phyloP scores from a whole-genome alignment of 495 filamentous ascomycete species.

The Penicillium diatomitis region DNA sequence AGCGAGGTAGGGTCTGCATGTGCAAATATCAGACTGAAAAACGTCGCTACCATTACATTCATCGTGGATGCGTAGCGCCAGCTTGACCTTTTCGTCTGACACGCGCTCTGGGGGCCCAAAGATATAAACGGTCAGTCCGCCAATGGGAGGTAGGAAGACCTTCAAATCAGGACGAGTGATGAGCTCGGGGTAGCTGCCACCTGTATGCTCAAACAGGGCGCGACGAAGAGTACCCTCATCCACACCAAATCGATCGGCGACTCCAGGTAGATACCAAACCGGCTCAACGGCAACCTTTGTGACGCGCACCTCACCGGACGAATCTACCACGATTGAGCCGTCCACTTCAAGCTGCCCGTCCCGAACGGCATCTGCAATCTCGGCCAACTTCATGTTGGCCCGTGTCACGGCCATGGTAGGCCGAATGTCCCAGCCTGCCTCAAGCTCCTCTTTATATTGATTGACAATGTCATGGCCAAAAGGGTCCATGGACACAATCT shows the following conservation, averaged over 20 bases:
- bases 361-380: conserved; percentile 80
- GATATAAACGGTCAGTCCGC: conserved; percentile 92
- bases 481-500: conserved; percentile 97
- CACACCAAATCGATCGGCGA: conserved; percentile 91
- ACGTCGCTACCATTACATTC: conserved; percentile 98
- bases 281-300: conserved; percentile 97
- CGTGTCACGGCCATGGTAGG: conserved; percentile 93
- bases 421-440: conserved; percentile 80
- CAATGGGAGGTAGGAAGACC: conserved; percentile 91
- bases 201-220: conserved; percentile 88
- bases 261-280: conserved; percentile 90
- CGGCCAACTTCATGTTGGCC: conserved; percentile 94
- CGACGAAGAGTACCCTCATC: conserved; percentile 82
- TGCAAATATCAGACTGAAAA: conserved; percentile 98
- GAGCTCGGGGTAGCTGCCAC: conserved; percentile 83
- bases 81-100: conserved; percentile 72
- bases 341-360: conserved; percentile 74
- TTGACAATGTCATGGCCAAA: conserved; percentile 65
- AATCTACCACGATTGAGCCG: conserved; percentile 83
- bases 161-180: conserved; percentile 93
- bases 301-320: conserved; percentile 76
- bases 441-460: conserved; percentile 27
- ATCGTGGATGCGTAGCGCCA: conserved; percentile 90
- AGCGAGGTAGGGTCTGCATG: conserved; percentile 91
- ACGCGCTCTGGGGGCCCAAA: conserved; percentile 93